Percentiles rank a stretch among this genome's conserved stretches.
phyloP scores from a whole-genome alignment of 306 rosid species.

The Ochetophila trinervis region DNA sequence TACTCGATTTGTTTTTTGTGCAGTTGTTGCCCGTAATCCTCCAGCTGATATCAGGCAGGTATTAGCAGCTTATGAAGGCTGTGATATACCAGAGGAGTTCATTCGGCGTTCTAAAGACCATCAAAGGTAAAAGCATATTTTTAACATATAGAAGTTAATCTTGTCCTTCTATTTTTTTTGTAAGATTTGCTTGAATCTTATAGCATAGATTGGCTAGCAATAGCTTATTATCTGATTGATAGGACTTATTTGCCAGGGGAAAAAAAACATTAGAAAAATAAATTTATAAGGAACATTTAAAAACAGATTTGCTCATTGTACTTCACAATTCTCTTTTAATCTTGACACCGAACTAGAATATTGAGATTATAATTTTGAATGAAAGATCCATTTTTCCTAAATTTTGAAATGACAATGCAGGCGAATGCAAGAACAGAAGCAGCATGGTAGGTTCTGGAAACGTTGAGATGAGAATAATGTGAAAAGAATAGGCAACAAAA shows the following conservation, averaged over 20 bases:
- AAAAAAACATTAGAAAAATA: too few relatives aligned
- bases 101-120: constrained; percentile 82
- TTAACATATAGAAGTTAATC: background rate
- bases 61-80: constrained; percentile 73
- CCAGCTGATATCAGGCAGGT: constrained; percentile 92
- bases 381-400: background rate
- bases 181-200: background rate
- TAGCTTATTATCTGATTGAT: too few relatives aligned
- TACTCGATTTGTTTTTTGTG: constrained; percentile 29
- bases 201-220: too few relatives aligned
- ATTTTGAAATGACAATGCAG: constrained; percentile 35
- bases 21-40: constrained; percentile 89
- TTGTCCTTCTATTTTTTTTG: background rate
- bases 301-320: too few relatives aligned
- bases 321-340: too few relatives aligned
- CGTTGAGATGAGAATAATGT: constrained; percentile 38
- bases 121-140: constrained; percentile 41
- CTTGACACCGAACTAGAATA: too few relatives aligned
- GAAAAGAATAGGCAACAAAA: constrained; percentile 15
- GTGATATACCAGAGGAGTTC: constrained; percentile 81
- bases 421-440: constrained; percentile 65
- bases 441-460: constrained; percentile 68
- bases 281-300: too few relatives aligned
- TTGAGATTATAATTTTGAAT: background rate
- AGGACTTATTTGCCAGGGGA: too few relatives aligned